These are phyloP conservation scores for Circinella minor DNA, from an alignment of 371 early-diverging fungal genomes.

Conservation along the genomic window DNA sequence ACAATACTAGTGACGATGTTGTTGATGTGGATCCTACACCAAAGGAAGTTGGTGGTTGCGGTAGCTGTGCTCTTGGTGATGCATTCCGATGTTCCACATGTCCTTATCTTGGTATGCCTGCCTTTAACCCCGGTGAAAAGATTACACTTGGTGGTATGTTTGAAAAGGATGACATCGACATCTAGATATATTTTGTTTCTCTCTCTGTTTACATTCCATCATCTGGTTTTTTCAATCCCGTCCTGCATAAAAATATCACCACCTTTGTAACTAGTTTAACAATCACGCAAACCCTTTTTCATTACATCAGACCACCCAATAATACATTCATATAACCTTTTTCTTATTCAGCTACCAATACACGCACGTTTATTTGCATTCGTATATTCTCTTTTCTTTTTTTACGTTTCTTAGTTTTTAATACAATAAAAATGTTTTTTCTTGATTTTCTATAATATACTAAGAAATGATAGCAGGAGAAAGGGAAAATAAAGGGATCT, in stretches of 20 bases:
- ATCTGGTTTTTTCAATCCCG: neutral
- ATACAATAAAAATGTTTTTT: too few relatives aligned
- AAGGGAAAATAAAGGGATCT: too few relatives aligned
- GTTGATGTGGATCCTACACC: conserved; percentile 64
- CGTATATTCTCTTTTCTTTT: too few relatives aligned
- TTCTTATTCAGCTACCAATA: too few relatives aligned
- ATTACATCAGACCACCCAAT: too few relatives aligned
- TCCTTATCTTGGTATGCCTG: conserved; percentile 98
- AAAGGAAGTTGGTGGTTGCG: conserved; percentile 61
- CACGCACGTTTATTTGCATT: too few relatives aligned
- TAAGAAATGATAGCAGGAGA: too few relatives aligned
- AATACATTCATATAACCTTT: too few relatives aligned
- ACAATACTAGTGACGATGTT: conserved; percentile 43
- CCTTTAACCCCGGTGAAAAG: conserved; percentile 97
- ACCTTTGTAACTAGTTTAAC: neutral
- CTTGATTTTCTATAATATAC: too few relatives aligned
- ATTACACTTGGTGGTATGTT: conserved; percentile 76
- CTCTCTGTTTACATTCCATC: neutral
- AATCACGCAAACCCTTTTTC: neutral
- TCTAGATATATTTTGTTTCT: conserved; percentile 25
- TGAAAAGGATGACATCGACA: conserved; percentile 57
- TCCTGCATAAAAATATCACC: neutral
- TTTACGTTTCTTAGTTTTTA: too few relatives aligned
- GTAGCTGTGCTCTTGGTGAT: conserved; percentile 97
- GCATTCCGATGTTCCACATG: conserved; percentile 99